Base-by-base conservation (phyloP, 2,329 filamentous ascomycete species). In the Aspergillus quadricinctus region DNA sequence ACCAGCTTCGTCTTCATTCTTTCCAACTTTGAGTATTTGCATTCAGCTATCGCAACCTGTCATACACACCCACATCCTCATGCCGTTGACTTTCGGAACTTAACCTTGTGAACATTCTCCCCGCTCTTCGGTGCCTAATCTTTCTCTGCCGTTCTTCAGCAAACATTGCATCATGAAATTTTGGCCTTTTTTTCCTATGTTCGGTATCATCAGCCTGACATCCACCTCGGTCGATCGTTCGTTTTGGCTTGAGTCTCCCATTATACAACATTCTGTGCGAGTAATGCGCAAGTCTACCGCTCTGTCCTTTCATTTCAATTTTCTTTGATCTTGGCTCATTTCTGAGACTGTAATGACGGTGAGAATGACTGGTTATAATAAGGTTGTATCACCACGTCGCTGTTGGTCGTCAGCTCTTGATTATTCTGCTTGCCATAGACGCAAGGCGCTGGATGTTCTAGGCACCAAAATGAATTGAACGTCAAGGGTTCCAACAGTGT, bases 181-280 rank as follows among this genome's bases (percentile, higher is more conserved):
- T 45, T 56, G 52, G 52, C 57, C 46, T 54, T 41, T 50, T 48
- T 64, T 65, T 62, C 64, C 55, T 66, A 60, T 64, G 63, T 65
- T 60, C 48, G 60, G 57, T 57, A 51, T 56, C 50, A 60, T 51
- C 52, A 56, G 49, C 50, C 48, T 58, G 53, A 58, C 49, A 58
- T 51, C 52, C 40, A 54, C 45, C 53, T 43, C 50, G 54, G 57
- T 54, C 55, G 50, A 57, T 62, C 63, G 51, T 61, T 65, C 60
- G 23, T 49, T 56, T 46, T 48, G 54, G 57, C 58, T 57, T 58
- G 54, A 46, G 52, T 53, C 53, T 9, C 52, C 23, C 51, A 57
- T 53, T 43, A 28, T 53, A 43, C 45, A 43, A 52, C 29, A 52
- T 54, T 37, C 31, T 60, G 54, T 58, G 57, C 52, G 37, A 49